A percentile compares a stretch with the other conserved stretches of the same genome.
Conservation (phyloP, 345 rosid genomes). For the Eutrema japonicum region DNA sequence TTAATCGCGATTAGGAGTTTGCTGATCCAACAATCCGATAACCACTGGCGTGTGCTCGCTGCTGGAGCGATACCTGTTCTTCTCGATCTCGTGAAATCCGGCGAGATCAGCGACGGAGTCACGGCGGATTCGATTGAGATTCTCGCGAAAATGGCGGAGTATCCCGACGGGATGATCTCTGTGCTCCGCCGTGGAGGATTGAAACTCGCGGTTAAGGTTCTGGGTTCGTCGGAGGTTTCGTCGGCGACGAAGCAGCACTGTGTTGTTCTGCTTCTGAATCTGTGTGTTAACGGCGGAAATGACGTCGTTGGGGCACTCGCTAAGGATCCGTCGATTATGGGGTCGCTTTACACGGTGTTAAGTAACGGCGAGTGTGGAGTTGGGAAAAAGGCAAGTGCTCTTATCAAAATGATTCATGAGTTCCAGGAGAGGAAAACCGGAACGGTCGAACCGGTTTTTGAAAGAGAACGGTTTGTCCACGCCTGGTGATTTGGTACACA, state of each 20-base stretch:
- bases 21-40: slow-evolving; percentile 56
- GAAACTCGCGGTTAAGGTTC: slow-evolving; percentile 47
- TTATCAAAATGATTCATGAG: slow-evolving; percentile 71
- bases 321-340: slow-evolving; percentile 63
- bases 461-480: slow-evolving; percentile 57
- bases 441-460: slow-evolving; percentile 44
- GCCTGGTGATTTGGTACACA: slow-evolving; percentile 50
- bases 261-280: slow-evolving; percentile 64
- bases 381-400: slow-evolving; percentile 72
- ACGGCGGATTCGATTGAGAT: slow-evolving; percentile 68
- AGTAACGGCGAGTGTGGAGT: slow-evolving; percentile 69
- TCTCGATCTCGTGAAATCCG: slow-evolving; percentile 50
- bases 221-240: slow-evolving; percentile 55
- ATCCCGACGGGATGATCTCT: slow-evolving; percentile 61
- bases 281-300: slow-evolving; percentile 68
- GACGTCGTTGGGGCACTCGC: slow-evolving; percentile 57
- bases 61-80: slow-evolving; percentile 63
- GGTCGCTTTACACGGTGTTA: slow-evolving; percentile 64
- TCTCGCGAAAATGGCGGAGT: slow-evolving; percentile 67
- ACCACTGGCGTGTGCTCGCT: slow-evolving; percentile 64
- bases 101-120: slow-evolving; percentile 51
- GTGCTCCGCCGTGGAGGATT: slow-evolving; percentile 57
- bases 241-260: slow-evolving; percentile 65
- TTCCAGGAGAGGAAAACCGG: slow-evolving; percentile 59
- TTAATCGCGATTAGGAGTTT: slow-evolving; percentile 70